Evolutionary conservation across 345 rosid genomes (phyloP).

Genomic region (Cochlearia excelsa): DNA sequence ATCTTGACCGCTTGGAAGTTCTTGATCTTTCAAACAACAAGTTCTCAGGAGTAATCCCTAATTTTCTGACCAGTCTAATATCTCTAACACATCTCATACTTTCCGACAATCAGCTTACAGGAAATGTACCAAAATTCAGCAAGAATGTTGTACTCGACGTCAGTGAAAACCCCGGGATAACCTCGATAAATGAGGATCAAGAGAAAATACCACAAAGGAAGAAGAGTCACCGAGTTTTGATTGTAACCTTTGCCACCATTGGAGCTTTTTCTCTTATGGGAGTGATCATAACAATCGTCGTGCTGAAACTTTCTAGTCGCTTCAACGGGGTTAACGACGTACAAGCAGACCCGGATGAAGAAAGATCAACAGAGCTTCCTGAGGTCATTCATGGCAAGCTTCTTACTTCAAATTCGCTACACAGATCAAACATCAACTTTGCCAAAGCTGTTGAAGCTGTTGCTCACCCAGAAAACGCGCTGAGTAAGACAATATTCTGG

Average conservation of each 20-base stretch:
- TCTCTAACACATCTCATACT: conserved; percentile 56
- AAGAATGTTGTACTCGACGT: conserved; percentile 19
- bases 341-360: conserved; percentile 39
- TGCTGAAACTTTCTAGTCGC: conserved; percentile 40
- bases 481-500: conserved; percentile 58
- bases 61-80: conserved; percentile 7
- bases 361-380: conserved; percentile 42
- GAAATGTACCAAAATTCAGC: conserved; percentile 43
- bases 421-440: conserved; percentile 63
- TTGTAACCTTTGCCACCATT: conserved; percentile 39
- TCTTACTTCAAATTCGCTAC: conserved; percentile 59
- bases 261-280: conserved; percentile 39
- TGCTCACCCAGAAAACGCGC: conserved; percentile 46
- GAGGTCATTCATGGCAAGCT: conserved; percentile 52
- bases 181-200: neutral
- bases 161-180: conserved; percentile 47
- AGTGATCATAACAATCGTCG: conserved; percentile 33
- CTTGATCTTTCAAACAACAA: conserved; percentile 71
- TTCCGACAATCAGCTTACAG: conserved; percentile 55
- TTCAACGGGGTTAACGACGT: conserved; percentile 44
- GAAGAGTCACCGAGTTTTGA: conserved; percentile 30
- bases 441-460: conserved; percentile 62
- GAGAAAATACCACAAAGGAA: conserved; percentile 4
- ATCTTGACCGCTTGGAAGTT: conserved; percentile 49
- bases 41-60: conserved; percentile 54